phyloP scores from a whole-genome alignment of 2,329 filamentous ascomycete species.

The Botrytis sinoallii region DNA sequence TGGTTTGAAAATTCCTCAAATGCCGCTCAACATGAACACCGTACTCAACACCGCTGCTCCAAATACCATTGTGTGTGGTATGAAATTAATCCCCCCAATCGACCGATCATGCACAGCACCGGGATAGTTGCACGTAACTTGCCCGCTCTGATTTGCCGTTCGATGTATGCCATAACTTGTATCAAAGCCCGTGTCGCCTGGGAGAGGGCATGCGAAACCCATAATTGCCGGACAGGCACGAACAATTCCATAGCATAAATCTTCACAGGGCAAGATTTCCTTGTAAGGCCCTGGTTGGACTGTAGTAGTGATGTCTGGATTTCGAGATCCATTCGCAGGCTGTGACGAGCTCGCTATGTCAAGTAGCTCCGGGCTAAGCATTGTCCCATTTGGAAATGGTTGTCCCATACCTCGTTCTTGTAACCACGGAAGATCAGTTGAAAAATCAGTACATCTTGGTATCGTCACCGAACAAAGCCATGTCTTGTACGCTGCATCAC shows the following conservation, averaged over 20 bases:
- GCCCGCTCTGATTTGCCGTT: slow-evolving; percentile 30
- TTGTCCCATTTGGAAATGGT: slow-evolving; percentile 66
- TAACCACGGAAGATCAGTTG: slow-evolving; percentile 46
- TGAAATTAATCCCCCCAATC: slow-evolving; percentile 55
- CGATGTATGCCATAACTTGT: slow-evolving; percentile 46
- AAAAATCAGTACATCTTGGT: slow-evolving; percentile 86
- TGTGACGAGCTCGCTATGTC: slow-evolving; percentile 26
- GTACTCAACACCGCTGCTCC: slow-evolving; percentile 23
- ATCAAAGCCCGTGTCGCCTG: slow-evolving; percentile 43
- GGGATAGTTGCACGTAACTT: slow-evolving; percentile 56
- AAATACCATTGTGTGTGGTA: slow-evolving; percentile 21
- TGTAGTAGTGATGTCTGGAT: slow-evolving; percentile 64
- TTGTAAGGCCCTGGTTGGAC: slow-evolving; percentile 88
- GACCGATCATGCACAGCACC: slow-evolving; percentile 54
- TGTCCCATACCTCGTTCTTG: slow-evolving; percentile 70
- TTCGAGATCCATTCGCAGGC: slow-evolving; percentile 58
- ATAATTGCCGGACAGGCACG: slow-evolving; percentile 77
- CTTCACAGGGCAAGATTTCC: slow-evolving; percentile 83
- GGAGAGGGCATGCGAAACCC: slow-evolving; percentile 69
- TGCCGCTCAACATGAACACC: slow-evolving; percentile 27
- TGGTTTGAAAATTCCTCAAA: slow-evolving; percentile 15
- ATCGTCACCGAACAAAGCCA: slow-evolving; percentile 96
- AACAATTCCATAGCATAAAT: slow-evolving; percentile 83
- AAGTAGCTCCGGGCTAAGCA: slow-evolving; percentile 43
- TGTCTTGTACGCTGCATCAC: slow-evolving; percentile 76